These are phyloP conservation scores for Phytopythium kandeliae DNA, from an alignment of 352 stramenopile genomes.

Conservation along the genomic window DNA sequence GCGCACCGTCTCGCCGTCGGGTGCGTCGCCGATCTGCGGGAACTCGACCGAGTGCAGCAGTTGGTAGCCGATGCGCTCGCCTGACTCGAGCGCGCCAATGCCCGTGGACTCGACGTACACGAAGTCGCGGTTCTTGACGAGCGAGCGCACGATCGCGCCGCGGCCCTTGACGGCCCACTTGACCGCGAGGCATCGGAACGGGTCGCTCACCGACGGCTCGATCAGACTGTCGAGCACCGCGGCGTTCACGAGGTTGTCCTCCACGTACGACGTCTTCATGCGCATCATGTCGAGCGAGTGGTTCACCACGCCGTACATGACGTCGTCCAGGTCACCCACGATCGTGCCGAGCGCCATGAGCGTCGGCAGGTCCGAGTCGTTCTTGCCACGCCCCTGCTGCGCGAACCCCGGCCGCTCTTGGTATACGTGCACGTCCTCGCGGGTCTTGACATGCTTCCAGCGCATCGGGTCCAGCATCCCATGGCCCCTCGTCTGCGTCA, in stretches of 20 bases:
- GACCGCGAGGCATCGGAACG: constrained; percentile 38
- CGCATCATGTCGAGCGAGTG: constrained; percentile 39
- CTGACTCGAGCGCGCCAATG: constrained; percentile 24
- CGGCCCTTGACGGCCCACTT: constrained; percentile 55
- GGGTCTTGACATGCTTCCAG: constrained; percentile 25
- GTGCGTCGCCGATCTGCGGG: constrained; percentile 27
- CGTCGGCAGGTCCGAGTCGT: constrained; percentile 16
- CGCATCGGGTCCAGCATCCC: constrained; percentile 17
- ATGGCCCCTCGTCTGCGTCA: constrained; percentile 17
- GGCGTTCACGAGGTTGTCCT: constrained; percentile 44
- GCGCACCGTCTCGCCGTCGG: constrained; percentile 30
- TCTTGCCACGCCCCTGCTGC: constrained; percentile 5
- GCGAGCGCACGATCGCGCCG: constrained; percentile 25
- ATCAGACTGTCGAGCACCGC: constrained; percentile 34
- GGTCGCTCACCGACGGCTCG: constrained; percentile 28
- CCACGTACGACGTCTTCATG: constrained; percentile 47
- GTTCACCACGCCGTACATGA: constrained; percentile 44
- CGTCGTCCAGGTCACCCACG: constrained; percentile 33
- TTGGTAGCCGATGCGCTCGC: constrained; percentile 56
- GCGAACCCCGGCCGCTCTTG: constrained; percentile 10
- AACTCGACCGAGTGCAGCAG: constrained; percentile 60
- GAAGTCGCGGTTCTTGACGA: constrained; percentile 57
- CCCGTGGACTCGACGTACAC: constrained; percentile 57
- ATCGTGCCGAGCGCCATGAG: constrained; percentile 36
- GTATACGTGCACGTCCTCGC: constrained; percentile 23